Evolutionary conservation across 371 early-diverging fungal genomes (phyloP).

Genomic region (Enteropsectra breve): DNA sequence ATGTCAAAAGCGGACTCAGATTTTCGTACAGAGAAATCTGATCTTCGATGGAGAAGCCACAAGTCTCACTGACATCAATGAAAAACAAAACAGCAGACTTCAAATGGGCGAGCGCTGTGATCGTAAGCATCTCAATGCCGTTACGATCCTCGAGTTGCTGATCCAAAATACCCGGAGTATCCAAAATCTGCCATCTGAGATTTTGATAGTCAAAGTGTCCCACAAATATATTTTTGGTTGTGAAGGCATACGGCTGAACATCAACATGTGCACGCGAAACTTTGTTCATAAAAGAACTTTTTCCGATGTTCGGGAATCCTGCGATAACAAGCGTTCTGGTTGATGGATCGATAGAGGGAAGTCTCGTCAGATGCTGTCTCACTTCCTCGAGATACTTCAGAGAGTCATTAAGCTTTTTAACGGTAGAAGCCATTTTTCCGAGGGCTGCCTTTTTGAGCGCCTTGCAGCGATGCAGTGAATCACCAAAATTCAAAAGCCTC

Average conservation of each 20-base stretch:
- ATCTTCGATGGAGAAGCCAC: constrained; percentile 88
- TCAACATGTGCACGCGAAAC: constrained; percentile 96
- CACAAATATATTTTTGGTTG: constrained; percentile 96
- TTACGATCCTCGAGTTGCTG: constrained; percentile 97
- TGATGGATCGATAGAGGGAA: constrained; percentile 94
- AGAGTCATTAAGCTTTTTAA: constrained; percentile 92
- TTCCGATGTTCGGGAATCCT: constrained; percentile 99
- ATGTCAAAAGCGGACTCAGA: constrained; percentile 92
- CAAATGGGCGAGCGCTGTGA: constrained; percentile 97
- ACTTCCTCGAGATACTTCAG: constrained; percentile 96
- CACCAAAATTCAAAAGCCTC: constrained; percentile 93
- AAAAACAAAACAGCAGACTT: constrained; percentile 92
- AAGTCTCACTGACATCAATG: constrained; percentile 92
- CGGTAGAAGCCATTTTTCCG: constrained; percentile 96
- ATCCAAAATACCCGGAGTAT: constrained; percentile 99
- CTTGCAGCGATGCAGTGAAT: constrained; percentile 95
- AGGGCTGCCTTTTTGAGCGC: constrained; percentile 95
- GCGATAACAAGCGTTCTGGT: constrained; percentile 92
- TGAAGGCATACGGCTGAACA: constrained; percentile 99
- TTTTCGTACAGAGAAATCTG: constrained; percentile 80
- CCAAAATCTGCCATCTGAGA: constrained; percentile 95
- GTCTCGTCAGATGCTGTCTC: constrained; percentile 88
- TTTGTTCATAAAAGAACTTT: constrained; percentile 98
- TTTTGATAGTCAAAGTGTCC: constrained; percentile 99
- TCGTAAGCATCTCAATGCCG: constrained; percentile 99